phyloP scores from a whole-genome alignment of 805 yeast genomes.

The Candida hispaniensis region DNA sequence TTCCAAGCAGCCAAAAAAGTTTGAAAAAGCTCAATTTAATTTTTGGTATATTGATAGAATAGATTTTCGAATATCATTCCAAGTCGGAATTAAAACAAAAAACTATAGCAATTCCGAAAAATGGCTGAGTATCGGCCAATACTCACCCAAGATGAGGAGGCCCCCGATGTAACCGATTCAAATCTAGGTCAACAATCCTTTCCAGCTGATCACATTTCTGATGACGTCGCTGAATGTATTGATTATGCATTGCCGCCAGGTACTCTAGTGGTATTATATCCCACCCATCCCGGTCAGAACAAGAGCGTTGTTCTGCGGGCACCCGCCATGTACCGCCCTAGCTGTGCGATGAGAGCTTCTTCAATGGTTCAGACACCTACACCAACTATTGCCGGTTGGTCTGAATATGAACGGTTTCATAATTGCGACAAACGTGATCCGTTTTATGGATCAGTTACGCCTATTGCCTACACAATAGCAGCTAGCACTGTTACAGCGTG shows the following conservation, averaged over 20 bases:
- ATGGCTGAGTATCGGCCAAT: no score
- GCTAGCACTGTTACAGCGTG: conserved; percentile 41
- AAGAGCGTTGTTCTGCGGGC: conserved; percentile 15
- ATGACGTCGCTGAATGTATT: conserved; percentile 11
- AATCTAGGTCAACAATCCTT: no score
- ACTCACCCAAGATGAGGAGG: no score
- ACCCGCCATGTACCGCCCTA: conserved; percentile 12
- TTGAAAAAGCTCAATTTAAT: no score
- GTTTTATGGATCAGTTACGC: conserved; percentile 27
- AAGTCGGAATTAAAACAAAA: no score
- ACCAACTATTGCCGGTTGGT: conserved; percentile 5
- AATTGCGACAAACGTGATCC: conserved; percentile 19
- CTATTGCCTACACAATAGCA: conserved; percentile 28
- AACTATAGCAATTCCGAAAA: no score
- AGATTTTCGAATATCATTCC: no score
- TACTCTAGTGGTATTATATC: conserved; percentile 14
- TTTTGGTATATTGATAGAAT: no score
- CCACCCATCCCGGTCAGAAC: conserved; percentile 12
- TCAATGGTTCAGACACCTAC: not conserved
- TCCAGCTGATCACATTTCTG: conserved; percentile 7
- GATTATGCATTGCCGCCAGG: conserved; percentile 17
- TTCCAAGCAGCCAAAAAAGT: no score
- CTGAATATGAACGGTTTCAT: conserved; percentile 9
- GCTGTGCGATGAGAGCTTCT: conserved; percentile 2
- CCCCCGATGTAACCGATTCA: no score